Percentiles rank a stretch among this genome's conserved stretches.
Evolutionary conservation across 257 asterid genomes (phyloP).

Genomic region (Catharanthus roseus): DNA sequence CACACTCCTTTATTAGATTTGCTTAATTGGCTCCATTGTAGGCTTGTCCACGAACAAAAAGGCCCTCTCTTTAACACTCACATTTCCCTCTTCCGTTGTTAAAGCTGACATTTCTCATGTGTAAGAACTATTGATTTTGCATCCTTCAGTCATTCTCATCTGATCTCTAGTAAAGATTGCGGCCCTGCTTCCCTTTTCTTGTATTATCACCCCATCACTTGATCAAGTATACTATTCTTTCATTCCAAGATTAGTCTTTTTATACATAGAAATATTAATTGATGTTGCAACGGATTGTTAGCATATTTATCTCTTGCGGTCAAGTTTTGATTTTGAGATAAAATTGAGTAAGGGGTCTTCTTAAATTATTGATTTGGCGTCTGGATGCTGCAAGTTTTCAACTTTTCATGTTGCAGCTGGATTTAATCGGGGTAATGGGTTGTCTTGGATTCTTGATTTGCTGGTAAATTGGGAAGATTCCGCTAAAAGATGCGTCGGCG

Average conservation of each 20-base stretch:
- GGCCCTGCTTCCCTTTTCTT: not conserved
- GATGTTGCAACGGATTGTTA: not conserved
- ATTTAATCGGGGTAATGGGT: slow-evolving; percentile 16
- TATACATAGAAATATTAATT: not conserved
- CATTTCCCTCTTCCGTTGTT: slow-evolving; percentile 9
- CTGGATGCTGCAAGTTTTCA: slow-evolving; percentile 9
- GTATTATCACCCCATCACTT: not conserved
- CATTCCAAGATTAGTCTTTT: not conserved
- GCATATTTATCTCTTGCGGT: slow-evolving; percentile 19
- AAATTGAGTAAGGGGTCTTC: slow-evolving; percentile 22
- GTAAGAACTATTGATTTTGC: not conserved
- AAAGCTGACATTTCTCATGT: slow-evolving; percentile 26
- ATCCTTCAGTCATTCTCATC: not conserved
- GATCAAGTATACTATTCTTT: not conserved
- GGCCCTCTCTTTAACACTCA: slow-evolving; percentile 7
- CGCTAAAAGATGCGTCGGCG: slow-evolving; percentile 81
- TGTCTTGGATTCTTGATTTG: slow-evolving; percentile 25
- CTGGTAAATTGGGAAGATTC: slow-evolving; percentile 12
- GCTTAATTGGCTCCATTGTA: slow-evolving; percentile 25
- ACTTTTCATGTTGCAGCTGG: not conserved
- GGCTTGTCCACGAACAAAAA: not conserved
- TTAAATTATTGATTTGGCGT: slow-evolving; percentile 27
- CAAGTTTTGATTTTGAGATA: slow-evolving; percentile 17
- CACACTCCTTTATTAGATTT: slow-evolving; percentile 24
- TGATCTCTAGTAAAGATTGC: not conserved